Percentiles rank a stretch among this genome's conserved stretches.
phyloP scores from a whole-genome alignment of 495 filamentous ascomycete genomes.

The Aspergillus avenaceus region DNA sequence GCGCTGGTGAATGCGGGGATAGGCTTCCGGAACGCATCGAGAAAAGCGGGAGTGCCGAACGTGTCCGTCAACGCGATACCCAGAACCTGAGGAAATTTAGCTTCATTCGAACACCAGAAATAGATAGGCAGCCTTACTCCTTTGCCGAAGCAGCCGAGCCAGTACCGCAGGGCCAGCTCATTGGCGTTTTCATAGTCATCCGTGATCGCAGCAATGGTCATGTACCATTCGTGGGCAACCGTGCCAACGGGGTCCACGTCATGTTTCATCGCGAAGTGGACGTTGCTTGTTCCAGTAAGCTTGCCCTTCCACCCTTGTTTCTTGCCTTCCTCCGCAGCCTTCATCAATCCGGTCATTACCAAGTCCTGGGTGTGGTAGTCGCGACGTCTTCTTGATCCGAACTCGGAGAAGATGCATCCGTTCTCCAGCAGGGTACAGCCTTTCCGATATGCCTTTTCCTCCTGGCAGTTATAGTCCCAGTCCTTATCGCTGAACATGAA shows the following conservation, averaged over 20 bases:
- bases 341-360: conserved; percentile 76
- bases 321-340: conserved; percentile 64
- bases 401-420: conserved; percentile 90
- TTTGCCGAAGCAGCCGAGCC: conserved; percentile 88
- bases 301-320: conserved; percentile 60
- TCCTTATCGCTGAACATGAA: conserved; percentile 91
- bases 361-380: conserved; percentile 95
- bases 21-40: conserved; percentile 73
- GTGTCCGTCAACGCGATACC: conserved; percentile 96
- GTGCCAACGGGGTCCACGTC: conserved; percentile 80
- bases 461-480: conserved; percentile 81
- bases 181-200: conserved; percentile 80
- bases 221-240: conserved; percentile 98
- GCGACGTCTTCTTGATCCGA: conserved; percentile 80
- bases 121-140: conserved; percentile 51
- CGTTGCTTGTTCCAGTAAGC: conserved; percentile 88
- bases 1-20: conserved; percentile 39
- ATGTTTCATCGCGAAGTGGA: conserved; percentile 94
- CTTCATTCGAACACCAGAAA: not conserved
- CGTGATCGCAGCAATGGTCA: conserved; percentile 91
- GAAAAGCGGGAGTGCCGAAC: conserved; percentile 88
- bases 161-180: conserved; percentile 75
- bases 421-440: conserved; percentile 69
- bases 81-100: conserved; percentile 52
- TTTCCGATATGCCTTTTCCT: conserved; percentile 77